Evolutionary conservation across 208 protist species (phyloP).

Genomic region (Spongospora subterranea): DNA sequence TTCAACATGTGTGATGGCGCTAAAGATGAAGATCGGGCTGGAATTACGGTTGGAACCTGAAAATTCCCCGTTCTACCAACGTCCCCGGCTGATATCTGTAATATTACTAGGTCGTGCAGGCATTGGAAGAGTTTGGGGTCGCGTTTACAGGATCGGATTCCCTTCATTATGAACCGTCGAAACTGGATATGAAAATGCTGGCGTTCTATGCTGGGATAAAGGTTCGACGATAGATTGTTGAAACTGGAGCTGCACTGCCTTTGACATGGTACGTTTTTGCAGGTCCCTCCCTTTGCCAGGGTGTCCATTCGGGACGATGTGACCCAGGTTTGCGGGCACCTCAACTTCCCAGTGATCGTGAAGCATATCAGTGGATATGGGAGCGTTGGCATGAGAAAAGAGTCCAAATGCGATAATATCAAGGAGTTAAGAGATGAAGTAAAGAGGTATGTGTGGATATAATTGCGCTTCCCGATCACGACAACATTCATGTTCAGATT

Average conservation of each 20-base stretch:
- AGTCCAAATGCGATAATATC: slow-evolving; percentile 37
- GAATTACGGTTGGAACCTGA: neutral
- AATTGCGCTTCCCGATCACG: neutral
- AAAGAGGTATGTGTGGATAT: slow-evolving; percentile 6
- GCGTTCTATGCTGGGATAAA: slow-evolving; percentile 41
- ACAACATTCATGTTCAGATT: neutral
- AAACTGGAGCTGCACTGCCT: no score
- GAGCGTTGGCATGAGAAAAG: slow-evolving; percentile 19
- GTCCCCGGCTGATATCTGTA: no score
- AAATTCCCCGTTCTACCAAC: neutral
- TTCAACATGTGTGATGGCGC: slow-evolving; percentile 48
- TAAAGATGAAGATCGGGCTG: slow-evolving; percentile 45
- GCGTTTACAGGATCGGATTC: slow-evolving; percentile 30
- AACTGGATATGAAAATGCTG: slow-evolving; percentile 53
- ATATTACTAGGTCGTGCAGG: slow-evolving; percentile 16
- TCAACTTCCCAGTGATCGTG: slow-evolving; percentile 17
- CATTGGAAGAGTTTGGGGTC: slow-evolving; percentile 39
- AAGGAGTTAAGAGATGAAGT: neutral
- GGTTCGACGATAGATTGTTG: neutral
- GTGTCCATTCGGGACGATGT: neutral
- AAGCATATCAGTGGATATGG: slow-evolving; percentile 52
- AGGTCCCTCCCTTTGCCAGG: slow-evolving; percentile 2
- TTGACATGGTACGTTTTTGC: neutral
- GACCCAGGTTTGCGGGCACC: neutral
- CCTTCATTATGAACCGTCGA: neutral